Base-by-base conservation (phyloP, 352 stramenopile species). In the Globisporangium paroecandrum region DNA sequence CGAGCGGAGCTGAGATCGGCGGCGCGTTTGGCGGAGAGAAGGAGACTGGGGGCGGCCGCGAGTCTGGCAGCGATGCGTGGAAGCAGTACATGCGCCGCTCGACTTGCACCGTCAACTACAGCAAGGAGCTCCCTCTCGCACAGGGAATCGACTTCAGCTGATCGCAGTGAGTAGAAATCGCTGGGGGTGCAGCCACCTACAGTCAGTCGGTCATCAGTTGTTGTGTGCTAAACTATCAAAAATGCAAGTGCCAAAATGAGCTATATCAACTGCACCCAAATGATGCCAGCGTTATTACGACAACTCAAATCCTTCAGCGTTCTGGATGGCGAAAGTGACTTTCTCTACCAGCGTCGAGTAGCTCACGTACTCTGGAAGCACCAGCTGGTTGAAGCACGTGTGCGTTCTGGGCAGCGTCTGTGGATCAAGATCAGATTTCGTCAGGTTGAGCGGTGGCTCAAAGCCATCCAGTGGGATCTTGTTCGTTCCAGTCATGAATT, bases 41-140 rank as follows among this genome's bases (percentile, higher is more conserved):
- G 78, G 90, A 97, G 64, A 98, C 93, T 38, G 93, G 93, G 22
- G 89, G 91, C 10, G 93, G 93, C 57, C 87, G 93, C 58, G 93
- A 98, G 69, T 97, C 86, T 25, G 93, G 93, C 60, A 97, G 86
- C 64, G 93, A 98, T 61, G 77, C 90, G 15, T 98, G 93, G 93
- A 98, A 98, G 83, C 87, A 96, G 76, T 98, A 98, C 89, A 97
- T 97, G 90, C 89, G 93, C 36, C 89, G 93, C n/a, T 96, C 85
- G 22, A 98, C 93, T 61, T 97, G 90, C 78, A 98, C 93, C 41
- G 87, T 98, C 73, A 98, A 98, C 79, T 87, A 97, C 77, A 95
- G 90, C 75, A 94, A 97, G 73, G 84, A 93, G 68, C 78, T 98
- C 9, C 92, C 92, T 27, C 87, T 98, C 27, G 93, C 93, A 0